Evolutionary conservation across 306 rosid genomes (phyloP).

Genomic region (Vigna nakashimae): DNA sequence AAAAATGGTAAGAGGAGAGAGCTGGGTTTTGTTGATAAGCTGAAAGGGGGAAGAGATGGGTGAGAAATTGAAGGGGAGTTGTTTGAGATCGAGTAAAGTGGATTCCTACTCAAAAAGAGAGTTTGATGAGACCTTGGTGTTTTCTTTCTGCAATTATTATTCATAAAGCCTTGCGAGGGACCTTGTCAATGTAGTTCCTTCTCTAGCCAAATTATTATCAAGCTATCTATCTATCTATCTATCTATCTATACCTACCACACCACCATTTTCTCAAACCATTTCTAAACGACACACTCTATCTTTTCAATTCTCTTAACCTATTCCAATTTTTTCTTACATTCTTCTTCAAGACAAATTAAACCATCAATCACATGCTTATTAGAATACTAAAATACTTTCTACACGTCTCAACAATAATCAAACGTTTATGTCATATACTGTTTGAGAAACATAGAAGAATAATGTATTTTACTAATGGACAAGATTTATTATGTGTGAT

Average conservation of each 20-base stretch:
- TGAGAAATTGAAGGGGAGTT: neutral
- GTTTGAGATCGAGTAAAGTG: conserved; percentile 45
- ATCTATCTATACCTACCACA: neutral
- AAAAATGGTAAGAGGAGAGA: neutral
- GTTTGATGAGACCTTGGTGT: conserved; percentile 28
- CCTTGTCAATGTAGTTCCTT: neutral
- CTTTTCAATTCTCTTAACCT: neutral
- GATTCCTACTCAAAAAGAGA: conserved; percentile 43
- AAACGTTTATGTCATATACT: too few relatives aligned
- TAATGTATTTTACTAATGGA: too few relatives aligned
- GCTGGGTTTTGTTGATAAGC: conserved; percentile 28
- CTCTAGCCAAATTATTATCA: conserved; percentile 12
- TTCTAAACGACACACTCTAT: conserved; percentile 20
- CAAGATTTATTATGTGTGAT: too few relatives aligned
- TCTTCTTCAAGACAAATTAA: too few relatives aligned
- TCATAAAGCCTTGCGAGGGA: neutral
- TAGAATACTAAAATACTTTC: too few relatives aligned
- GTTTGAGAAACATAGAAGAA: too few relatives aligned
- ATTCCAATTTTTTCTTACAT: neutral
- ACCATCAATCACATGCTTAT: too few relatives aligned
- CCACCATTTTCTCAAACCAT: neutral
- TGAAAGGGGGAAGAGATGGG: conserved; percentile 37
- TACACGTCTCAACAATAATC: too few relatives aligned
- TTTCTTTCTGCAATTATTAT: conserved; percentile 19
- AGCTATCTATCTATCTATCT: neutral